Evolutionary conservation across 2,329 filamentous ascomycete species (phyloP).

Genomic region (Rhexocercosporidium sp.): DNA sequence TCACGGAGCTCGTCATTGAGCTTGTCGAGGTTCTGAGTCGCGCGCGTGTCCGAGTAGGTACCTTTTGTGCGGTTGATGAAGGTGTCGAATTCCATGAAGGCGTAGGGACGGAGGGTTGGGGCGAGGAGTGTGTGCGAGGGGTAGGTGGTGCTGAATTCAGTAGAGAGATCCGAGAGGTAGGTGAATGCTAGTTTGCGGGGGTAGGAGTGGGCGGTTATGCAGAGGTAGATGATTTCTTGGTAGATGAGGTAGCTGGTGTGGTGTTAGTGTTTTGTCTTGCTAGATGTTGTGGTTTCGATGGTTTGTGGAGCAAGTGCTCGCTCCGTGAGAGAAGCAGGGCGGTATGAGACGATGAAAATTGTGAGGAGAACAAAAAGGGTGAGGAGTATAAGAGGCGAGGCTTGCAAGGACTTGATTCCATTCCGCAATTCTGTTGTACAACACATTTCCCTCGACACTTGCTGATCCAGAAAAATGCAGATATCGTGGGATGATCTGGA

Average conservation of each 20-base stretch:
- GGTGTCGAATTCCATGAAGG: conserved; percentile 97
- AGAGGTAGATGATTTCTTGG: conserved; percentile 85
- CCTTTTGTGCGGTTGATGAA: conserved; percentile 94
- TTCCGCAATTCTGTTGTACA: not conserved
- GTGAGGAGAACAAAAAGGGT: not conserved
- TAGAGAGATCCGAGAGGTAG: conserved; percentile 89
- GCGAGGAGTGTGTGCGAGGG: conserved; percentile 73
- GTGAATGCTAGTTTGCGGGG: conserved; percentile 98
- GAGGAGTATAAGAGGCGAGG: not conserved
- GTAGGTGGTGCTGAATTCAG: conserved; percentile 91
- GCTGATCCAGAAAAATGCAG: not conserved
- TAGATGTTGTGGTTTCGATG: not conserved
- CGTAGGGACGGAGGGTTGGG: conserved; percentile 83
- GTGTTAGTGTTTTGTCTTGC: conserved; percentile 8
- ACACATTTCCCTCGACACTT: not conserved
- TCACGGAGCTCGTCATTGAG: conserved; percentile 97
- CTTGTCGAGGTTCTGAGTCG: conserved; percentile 90
- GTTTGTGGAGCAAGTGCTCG: not conserved
- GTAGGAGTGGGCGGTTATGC: conserved; percentile 92
- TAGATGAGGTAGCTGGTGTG: conserved; percentile 78
- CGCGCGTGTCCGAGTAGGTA: conserved; percentile 91
- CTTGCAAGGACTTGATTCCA: not conserved
- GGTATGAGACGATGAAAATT: not conserved
- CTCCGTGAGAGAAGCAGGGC: not conserved
- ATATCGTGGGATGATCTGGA: not conserved